phyloP scores from a whole-genome alignment of 2,329 filamentous ascomycete species.

The Botrytis fragariae region DNA sequence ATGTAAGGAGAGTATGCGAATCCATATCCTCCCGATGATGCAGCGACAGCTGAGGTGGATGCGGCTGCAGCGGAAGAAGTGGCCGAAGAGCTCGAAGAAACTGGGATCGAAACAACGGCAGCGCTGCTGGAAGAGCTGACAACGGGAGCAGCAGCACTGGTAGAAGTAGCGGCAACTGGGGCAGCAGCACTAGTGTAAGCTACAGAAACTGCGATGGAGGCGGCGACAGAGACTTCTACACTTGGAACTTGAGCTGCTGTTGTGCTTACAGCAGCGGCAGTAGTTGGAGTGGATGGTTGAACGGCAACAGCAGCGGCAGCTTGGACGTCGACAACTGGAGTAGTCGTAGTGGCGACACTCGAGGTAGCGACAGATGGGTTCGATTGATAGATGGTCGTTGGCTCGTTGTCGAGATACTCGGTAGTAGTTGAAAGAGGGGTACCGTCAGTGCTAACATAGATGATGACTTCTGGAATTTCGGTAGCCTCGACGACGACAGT shows the following conservation, averaged over 20 bases:
- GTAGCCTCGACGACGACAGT: conserved; percentile 41
- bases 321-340: background rate
- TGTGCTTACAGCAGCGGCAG: background rate
- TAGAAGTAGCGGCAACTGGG: background rate
- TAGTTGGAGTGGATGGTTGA: background rate
- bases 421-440: conserved; percentile 48
- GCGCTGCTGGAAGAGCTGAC: background rate
- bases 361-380: background rate
- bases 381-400: conserved; percentile 16
- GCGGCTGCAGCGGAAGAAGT: conserved; percentile 21
- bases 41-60: conserved; percentile 14
- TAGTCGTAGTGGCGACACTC: background rate
- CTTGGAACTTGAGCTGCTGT: background rate
- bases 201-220: background rate
- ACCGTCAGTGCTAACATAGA: conserved; percentile 60
- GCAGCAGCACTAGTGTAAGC: background rate
- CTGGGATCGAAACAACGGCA: conserved; percentile 15
- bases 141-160: background rate
- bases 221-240: background rate
- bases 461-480: conserved; percentile 48
- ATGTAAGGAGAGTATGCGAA: conserved; percentile 60
- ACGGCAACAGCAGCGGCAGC: background rate
- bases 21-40: conserved; percentile 41
- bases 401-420: conserved; percentile 16
- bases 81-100: conserved; percentile 23